Evolutionary conservation across 2,329 filamentous ascomycete genomes (phyloP).

Genomic region (Neurospora crassa): DNA sequence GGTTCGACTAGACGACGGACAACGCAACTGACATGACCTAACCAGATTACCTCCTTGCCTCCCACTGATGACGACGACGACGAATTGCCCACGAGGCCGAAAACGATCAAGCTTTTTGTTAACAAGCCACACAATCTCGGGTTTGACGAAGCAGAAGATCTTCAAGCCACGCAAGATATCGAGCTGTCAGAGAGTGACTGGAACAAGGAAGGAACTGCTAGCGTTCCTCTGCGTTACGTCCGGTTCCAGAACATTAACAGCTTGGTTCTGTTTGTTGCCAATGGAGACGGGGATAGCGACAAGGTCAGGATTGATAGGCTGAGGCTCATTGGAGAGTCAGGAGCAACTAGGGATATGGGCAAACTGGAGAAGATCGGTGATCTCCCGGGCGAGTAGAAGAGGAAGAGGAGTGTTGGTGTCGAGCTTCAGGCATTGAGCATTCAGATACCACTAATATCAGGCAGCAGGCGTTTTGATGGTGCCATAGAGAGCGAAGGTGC

Average conservation of each 20-base stretch:
- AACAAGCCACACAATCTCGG: constrained; percentile 87
- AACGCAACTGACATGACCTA: constrained; percentile 4
- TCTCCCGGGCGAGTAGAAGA: constrained; percentile 33
- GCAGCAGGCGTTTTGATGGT: not conserved
- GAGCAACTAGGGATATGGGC: constrained; percentile 86
- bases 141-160: constrained; percentile 89
- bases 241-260: constrained; percentile 94
- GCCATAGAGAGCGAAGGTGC: not conserved
- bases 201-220: constrained; percentile 68
- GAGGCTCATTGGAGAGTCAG: constrained; percentile 75
- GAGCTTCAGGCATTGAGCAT: not conserved
- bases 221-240: constrained; percentile 72
- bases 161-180: constrained; percentile 69
- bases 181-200: constrained; percentile 69
- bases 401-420: not conserved
- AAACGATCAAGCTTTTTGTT: constrained; percentile 73
- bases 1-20: too few species aligned
- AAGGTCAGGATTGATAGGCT: constrained; percentile 76
- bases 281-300: constrained; percentile 75
- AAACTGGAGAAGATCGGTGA: constrained; percentile 93
- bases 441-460: not conserved
- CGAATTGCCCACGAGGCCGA: constrained; percentile 70
- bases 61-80: constrained; percentile 54
- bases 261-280: constrained; percentile 78
- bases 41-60: constrained; percentile 75